Evolutionary conservation across 2,329 filamentous ascomycete species (phyloP).

Genomic region (Cercospora zeae-maydis): DNA sequence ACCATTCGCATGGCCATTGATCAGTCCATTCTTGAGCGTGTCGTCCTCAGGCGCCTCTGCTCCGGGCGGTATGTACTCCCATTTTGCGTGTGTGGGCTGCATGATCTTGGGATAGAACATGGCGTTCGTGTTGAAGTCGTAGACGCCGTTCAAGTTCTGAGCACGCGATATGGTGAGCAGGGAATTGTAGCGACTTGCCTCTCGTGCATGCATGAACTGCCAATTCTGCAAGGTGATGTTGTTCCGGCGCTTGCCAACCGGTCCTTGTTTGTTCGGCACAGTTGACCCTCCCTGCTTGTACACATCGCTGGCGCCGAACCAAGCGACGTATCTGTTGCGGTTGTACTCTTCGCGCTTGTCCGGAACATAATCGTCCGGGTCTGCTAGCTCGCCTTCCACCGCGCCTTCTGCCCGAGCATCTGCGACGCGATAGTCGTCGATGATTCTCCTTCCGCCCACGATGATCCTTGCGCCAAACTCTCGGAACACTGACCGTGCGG

Average conservation of each 20-base stretch:
- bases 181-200: constrained; percentile 85
- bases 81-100: constrained; percentile 83
- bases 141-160: constrained; percentile 70
- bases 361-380: constrained; percentile 78
- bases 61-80: constrained; percentile 65
- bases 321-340: constrained; percentile 97
- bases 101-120: constrained; percentile 84
- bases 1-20: constrained; percentile 30
- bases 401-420: constrained; percentile 72
- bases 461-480: constrained; percentile 95
- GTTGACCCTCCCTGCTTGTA: constrained; percentile 65
- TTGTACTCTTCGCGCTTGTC: constrained; percentile 85
- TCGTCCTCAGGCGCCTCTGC: constrained; percentile 22
- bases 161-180: constrained; percentile 65
- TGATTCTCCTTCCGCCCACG: constrained; percentile 79
- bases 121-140: constrained; percentile 89
- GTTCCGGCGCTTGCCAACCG: constrained; percentile 73
- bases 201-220: constrained; percentile 91
- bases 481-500: constrained; percentile 90
- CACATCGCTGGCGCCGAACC: constrained; percentile 94
- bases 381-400: constrained; percentile 83
- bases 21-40: constrained; percentile 23
- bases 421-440: constrained; percentile 84
- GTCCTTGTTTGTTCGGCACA: constrained; percentile 59
- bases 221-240: constrained; percentile 92